Evolutionary conservation across 768 basidiomycete genomes (phyloP).

Genomic region (Lentinula sp.): DNA sequence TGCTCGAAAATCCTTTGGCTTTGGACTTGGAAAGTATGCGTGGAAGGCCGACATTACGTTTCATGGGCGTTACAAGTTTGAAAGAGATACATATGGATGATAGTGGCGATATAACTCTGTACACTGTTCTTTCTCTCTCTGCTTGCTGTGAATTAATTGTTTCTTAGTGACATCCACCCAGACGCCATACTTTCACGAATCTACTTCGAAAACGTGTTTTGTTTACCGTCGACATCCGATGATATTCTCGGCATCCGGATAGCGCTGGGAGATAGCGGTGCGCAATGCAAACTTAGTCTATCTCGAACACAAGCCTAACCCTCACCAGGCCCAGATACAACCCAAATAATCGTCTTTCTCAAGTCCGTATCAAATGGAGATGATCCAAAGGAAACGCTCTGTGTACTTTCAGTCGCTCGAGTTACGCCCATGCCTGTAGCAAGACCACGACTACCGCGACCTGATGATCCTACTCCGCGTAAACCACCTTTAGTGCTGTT

Average conservation of each 20-base stretch:
- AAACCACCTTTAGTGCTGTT: conserved; percentile 45
- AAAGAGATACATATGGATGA: conserved; percentile 57
- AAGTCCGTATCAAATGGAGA: conserved; percentile 13
- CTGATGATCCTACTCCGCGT: conserved; percentile 77
- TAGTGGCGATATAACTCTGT: conserved; percentile 43
- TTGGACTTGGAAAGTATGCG: conserved; percentile 78
- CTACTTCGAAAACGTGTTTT: conserved; percentile 70
- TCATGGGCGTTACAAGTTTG: conserved; percentile 48
- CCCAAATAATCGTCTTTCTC: conserved; percentile 53
- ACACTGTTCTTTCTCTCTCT: conserved; percentile 23
- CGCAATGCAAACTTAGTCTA: conserved; percentile 13
- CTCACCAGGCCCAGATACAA: conserved; percentile 59
- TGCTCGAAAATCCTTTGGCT: conserved; percentile 66
- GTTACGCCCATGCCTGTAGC: conserved; percentile 37
- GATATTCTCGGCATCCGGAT: conserved; percentile 57
- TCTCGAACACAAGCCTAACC: neutral
- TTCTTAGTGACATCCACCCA: conserved; percentile 62
- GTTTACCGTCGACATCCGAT: conserved; percentile 34
- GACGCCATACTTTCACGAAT: conserved; percentile 51
- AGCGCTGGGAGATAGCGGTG: conserved; percentile 65
- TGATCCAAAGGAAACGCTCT: conserved; percentile 27
- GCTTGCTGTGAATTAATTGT: neutral
- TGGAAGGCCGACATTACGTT: conserved; percentile 55
- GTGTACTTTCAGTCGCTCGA: conserved; percentile 46
- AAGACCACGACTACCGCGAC: conserved; percentile 43